phyloP scores from a whole-genome alignment of 2,329 filamentous ascomycete genomes.

The Arthrobotrys sinensis region DNA sequence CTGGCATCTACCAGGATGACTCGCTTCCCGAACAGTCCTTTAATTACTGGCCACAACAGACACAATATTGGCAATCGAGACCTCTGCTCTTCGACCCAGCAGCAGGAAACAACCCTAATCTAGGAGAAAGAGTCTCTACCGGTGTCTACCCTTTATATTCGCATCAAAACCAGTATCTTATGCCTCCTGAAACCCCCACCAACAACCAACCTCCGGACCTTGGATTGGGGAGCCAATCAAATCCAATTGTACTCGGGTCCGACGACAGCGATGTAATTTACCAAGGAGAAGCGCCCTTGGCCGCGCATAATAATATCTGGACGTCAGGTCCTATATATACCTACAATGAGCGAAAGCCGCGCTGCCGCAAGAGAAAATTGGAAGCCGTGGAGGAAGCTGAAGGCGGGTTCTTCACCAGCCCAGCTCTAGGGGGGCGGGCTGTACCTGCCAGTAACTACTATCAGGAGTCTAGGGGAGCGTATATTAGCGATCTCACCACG shows the following conservation, averaged over 20 bases:
- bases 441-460: background rate
- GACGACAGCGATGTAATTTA: slow-evolving; percentile 6
- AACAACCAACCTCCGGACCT: background rate
- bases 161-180: background rate
- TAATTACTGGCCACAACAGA: background rate
- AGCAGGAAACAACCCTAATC: background rate
- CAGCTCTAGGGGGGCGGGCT: background rate
- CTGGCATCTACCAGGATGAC: slow-evolving; percentile 11
- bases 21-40: background rate
- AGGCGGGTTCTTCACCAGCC: background rate
- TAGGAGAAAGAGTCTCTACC: background rate
- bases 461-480: background rate
- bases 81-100: background rate
- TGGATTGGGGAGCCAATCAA: background rate
- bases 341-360: background rate
- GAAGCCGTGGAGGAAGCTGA: background rate
- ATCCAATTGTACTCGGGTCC: slow-evolving; percentile 16
- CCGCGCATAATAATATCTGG: background rate
- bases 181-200: background rate
- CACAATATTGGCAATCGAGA: background rate
- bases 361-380: background rate
- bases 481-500: background rate
- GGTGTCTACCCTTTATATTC: background rate
- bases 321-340: background rate
- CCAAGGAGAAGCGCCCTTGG: background rate